Evolutionary conservation across 345 rosid species (phyloP), one percentile per base, ranked within the genome.

Genomic region (Euclidium syriacum): DNA sequence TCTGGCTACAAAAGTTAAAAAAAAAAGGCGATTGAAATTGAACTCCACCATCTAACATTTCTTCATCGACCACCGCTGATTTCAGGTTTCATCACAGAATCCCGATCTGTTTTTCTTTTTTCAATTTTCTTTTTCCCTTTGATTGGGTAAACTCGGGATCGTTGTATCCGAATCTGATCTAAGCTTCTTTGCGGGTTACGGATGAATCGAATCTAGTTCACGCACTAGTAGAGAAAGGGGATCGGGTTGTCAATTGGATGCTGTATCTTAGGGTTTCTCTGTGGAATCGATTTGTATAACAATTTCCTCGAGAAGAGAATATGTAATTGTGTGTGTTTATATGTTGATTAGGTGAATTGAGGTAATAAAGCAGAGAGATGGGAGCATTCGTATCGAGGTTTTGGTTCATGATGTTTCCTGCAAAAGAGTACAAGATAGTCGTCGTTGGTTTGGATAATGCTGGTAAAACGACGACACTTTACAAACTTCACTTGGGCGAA

Each of bases 361-460:
- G 40, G 17, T 8, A 36, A 16, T 7, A 34, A 16, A 22, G 6
- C 14, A 12, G 40, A 26, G 25, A 46, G 49, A 94, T 94, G 99
- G 99, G 99, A 17, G 96, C 82, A 22, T 75, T 94, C 39, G 54
- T 80, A 16, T 90, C 99, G 48, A 87, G 75, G 86, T 84, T 94
- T 56, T 94, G 96, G 97, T 90, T 87, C 77, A 87, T 85, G 99
- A 38, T 90, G 74, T 94, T 90, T 67, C 96, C 99, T 4, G 95
- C 90, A 2, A 87, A 94, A 72, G 97, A 94, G 85, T 90, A 94
- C 54, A 94, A 94, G 87, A 94, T 94, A 34, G 91, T 90, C 46
- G 97, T 94, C 17, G 97, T 94, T 10, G 99, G 99, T 50, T 79
- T 94, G 70, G 99, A 94, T 72, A 87, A 90, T 78, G 97, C 99